Conservation (phyloP, 768 basidiomycete species). For the Boletus bicolor region DNA sequence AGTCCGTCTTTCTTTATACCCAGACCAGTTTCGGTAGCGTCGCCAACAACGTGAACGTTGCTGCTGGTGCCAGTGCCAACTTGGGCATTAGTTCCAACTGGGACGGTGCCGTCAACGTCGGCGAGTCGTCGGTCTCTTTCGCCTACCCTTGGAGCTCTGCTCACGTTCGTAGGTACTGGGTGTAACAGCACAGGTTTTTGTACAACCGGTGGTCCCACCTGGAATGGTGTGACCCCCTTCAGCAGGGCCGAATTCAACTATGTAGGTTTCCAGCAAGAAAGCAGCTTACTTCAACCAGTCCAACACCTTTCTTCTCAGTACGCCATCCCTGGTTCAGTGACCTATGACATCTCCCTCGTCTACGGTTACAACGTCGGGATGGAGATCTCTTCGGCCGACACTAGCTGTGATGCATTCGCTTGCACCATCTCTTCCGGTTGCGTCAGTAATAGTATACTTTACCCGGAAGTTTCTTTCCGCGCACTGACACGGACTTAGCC, state of each 20-base stretch:
- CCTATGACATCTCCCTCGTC: slow-evolving; percentile 34
- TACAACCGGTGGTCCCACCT: slow-evolving; percentile 30
- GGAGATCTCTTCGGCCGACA: slow-evolving; percentile 31
- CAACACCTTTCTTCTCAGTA: slow-evolving; percentile 4
- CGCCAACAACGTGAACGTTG: slow-evolving; percentile 25
- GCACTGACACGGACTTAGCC: slow-evolving; percentile 19
- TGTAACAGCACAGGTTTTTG: slow-evolving; percentile 25
- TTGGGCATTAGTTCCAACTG: slow-evolving; percentile 31
- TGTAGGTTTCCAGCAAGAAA: slow-evolving; percentile 10
- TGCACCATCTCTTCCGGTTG: slow-evolving; percentile 32
- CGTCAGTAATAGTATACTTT: slow-evolving; percentile 15
- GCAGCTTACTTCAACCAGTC: background rate
- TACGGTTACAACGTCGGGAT: slow-evolving; percentile 35
- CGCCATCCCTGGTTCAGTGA: slow-evolving; percentile 26
- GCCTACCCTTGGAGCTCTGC: background rate
- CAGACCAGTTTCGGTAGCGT: slow-evolving; percentile 29
- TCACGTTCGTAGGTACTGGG: slow-evolving; percentile 27
- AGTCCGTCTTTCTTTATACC: slow-evolving; percentile 30
- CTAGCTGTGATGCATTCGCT: slow-evolving; percentile 28
- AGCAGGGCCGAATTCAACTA: slow-evolving; percentile 34
- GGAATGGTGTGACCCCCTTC: slow-evolving; percentile 31
- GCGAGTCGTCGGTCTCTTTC: slow-evolving; percentile 8
- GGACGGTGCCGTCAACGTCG: slow-evolving; percentile 32
- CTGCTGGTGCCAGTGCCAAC: slow-evolving; percentile 23
- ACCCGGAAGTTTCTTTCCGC: background rate